Percentiles rank a stretch among this genome's conserved stretches.
Conservation (phyloP, 2,329 filamentous ascomycete genomes). For the Cytospora mali region DNA sequence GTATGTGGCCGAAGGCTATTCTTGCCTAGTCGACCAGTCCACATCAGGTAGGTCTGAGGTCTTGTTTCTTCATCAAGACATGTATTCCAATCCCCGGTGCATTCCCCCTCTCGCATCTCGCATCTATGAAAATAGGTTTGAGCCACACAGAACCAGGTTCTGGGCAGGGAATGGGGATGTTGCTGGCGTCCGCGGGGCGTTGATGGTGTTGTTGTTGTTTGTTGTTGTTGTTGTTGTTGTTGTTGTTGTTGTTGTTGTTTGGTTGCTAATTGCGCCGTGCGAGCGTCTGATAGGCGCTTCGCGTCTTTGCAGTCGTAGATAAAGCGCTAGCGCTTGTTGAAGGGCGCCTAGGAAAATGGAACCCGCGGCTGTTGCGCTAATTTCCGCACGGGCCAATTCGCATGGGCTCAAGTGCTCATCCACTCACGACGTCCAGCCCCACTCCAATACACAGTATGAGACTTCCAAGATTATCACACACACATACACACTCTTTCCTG, state of each 20-base stretch:
- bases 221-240: constrained; percentile 1
- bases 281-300: background rate
- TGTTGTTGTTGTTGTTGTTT: constrained; percentile 1
- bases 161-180: background rate
- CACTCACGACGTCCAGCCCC: background rate
- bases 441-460: background rate
- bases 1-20: background rate
- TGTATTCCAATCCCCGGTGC: constrained; percentile 1
- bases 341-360: background rate
- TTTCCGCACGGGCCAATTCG: background rate
- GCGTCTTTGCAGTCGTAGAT: background rate
- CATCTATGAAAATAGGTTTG: background rate
- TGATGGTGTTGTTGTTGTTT: background rate
- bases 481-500: too few species aligned
- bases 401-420: background rate
- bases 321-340: constrained; percentile 14
- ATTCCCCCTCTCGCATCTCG: background rate
- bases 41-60: constrained; percentile 3
- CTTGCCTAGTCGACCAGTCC: background rate
- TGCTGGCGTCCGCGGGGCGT: background rate
- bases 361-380: background rate
- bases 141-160: background rate
- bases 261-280: constrained; percentile 9
- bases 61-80: too few species aligned
- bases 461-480: too few species aligned